Percentiles rank a stretch among this genome's conserved stretches.
phyloP scores from a whole-genome alignment of 2,329 filamentous ascomycete species.

The Ophiocordyceps camponoti-leonardi region DNA sequence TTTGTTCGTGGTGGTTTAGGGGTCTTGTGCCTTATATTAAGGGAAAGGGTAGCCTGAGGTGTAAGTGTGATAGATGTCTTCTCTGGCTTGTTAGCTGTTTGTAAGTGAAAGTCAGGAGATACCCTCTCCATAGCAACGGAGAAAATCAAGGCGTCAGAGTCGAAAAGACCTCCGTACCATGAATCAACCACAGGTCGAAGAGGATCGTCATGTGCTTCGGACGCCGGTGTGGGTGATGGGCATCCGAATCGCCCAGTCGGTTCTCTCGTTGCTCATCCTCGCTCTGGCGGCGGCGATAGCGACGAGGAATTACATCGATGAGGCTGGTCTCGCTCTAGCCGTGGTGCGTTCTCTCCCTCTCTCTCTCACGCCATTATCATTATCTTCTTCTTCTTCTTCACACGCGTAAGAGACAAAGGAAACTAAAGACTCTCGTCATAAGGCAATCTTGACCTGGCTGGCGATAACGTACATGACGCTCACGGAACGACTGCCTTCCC shows the following conservation, averaged over 20 bases:
- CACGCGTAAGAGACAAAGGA: too few relatives aligned
- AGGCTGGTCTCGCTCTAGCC: slow-evolving; percentile 21
- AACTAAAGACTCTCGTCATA: not conserved
- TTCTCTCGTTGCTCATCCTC: slow-evolving; percentile 25
- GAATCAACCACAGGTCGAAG: slow-evolving; percentile 5
- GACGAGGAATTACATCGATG: slow-evolving; percentile 19
- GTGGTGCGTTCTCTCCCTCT: slow-evolving; percentile 15
- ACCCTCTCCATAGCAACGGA: not conserved
- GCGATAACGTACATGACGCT: slow-evolving; percentile 22
- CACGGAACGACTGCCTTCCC: slow-evolving; percentile 19
- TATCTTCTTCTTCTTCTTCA: too few relatives aligned
- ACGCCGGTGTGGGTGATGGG: slow-evolving; percentile 26
- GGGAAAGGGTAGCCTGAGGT: too few relatives aligned
- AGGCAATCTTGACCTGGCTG: slow-evolving; percentile 29
- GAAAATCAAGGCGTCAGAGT: not conserved
- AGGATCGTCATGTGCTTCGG: slow-evolving; percentile 15
- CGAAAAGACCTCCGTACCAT: slow-evolving; percentile 1
- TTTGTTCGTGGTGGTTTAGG: too few relatives aligned
- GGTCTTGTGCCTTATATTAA: too few relatives aligned
- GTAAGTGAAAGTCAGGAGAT: too few relatives aligned
- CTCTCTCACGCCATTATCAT: too few relatives aligned
- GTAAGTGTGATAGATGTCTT: too few relatives aligned
- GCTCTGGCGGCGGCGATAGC: slow-evolving; percentile 24
- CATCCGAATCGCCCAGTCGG: slow-evolving; percentile 21
- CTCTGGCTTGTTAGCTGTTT: too few relatives aligned